phyloP scores from a whole-genome alignment of 805 yeast genomes.

The Vanderwaltozyma tropicalis region DNA sequence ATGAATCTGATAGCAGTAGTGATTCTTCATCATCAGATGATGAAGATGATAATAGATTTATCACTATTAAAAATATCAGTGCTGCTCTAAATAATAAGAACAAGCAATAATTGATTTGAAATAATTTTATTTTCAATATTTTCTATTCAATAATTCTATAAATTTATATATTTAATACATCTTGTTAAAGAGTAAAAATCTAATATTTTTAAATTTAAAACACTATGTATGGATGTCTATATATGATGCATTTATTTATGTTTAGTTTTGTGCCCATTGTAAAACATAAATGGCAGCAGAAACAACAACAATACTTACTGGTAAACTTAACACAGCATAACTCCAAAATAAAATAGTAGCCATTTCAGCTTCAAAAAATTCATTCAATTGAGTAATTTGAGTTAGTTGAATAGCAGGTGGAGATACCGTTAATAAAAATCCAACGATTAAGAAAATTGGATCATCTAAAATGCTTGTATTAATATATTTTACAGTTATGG shows the following conservation, averaged over 20 bases:
- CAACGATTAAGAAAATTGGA: conserved; percentile 69
- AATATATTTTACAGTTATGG: conserved; percentile 51
- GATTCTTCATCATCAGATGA: background rate
- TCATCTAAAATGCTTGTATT: conserved; percentile 63
- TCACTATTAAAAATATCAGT: conserved; percentile 26
- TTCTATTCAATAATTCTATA: too few relatives aligned
- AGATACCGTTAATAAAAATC: conserved; percentile 61
- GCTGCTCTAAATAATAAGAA: conserved; percentile 11
- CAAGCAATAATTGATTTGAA: too few relatives aligned
- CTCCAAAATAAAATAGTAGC: conserved; percentile 78
- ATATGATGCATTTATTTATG: too few relatives aligned
- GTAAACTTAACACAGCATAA: conserved; percentile 62
- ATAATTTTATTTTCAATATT: too few relatives aligned
- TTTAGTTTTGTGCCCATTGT: conserved; percentile 27
- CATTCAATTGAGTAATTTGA: conserved; percentile 69
- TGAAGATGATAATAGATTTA: conserved; percentile 2
- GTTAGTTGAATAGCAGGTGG: conserved; percentile 81
- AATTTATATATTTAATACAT: too few relatives aligned
- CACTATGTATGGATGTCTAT: too few relatives aligned
- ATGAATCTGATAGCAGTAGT: background rate
- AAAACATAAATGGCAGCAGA: conserved; percentile 46
- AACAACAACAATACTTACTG: conserved; percentile 63
- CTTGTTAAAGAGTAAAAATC: too few relatives aligned
- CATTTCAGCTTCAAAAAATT: conserved; percentile 70
- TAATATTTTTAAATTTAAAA: too few relatives aligned